A percentile compares a stretch with the other conserved stretches of the same genome.
Conservation (phyloP, 2,329 filamentous ascomycete genomes). For the Seiridium cupressi region DNA sequence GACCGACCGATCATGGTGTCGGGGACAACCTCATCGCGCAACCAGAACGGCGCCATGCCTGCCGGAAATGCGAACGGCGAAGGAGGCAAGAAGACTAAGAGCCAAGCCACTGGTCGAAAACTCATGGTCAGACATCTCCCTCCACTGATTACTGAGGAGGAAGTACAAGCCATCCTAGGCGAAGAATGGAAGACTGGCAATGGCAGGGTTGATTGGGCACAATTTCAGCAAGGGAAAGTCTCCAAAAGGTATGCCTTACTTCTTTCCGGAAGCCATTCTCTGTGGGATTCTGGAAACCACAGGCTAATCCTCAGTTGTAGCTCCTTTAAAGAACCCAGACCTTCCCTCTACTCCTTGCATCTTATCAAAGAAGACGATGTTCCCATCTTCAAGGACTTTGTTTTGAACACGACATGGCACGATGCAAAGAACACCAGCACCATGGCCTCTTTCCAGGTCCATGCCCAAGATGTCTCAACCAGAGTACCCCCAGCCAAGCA, state of each 20-base stretch:
- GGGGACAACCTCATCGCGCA: neutral
- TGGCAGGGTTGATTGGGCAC: conserved; percentile 82
- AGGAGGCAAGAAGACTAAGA: conserved; percentile 39
- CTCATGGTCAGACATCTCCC: conserved; percentile 81
- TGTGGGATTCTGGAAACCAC: no score
- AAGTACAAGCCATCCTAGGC: conserved; percentile 72
- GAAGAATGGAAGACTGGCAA: conserved; percentile 78
- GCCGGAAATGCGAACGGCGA: neutral
- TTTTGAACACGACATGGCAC: conserved; percentile 70
- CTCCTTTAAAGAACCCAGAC: conserved; percentile 80
- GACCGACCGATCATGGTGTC: neutral
- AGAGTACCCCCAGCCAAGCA: conserved; percentile 74
- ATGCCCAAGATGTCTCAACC: conserved; percentile 76
- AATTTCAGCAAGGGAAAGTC: conserved; percentile 66
- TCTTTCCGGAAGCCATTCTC: neutral
- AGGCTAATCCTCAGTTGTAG: conserved; percentile 37
- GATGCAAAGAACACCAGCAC: conserved; percentile 78
- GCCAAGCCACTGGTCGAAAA: conserved; percentile 69
- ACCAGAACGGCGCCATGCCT: conserved; percentile 6
- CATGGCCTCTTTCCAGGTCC: conserved; percentile 72
- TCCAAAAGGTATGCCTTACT: conserved; percentile 69
- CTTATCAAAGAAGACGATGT: conserved; percentile 71
- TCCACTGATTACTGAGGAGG: conserved; percentile 76
- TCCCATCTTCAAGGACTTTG: conserved; percentile 63
- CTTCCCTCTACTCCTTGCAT: conserved; percentile 79